Evolutionary conservation across 441 rosid genomes (phyloP), one percentile per base, ranked within the genome.

Genomic region (Aquilaria agallochum): DNA sequence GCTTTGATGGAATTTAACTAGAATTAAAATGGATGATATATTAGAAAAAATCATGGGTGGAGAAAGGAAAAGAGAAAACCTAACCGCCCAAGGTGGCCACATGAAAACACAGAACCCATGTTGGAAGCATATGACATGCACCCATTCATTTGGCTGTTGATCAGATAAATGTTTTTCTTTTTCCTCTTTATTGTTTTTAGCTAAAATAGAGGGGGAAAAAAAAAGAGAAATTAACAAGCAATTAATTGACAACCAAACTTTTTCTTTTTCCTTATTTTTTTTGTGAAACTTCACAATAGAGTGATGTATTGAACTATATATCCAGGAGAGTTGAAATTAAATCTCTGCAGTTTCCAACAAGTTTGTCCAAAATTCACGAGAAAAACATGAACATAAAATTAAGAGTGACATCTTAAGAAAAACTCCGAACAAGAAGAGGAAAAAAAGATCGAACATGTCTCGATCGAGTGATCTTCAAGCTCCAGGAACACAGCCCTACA

Each of bases 121-220:
- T 55, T 49, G 50, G 61, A 60, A 56, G 49, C 50, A 62, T 5
- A 31, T 62, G 66, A 62, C 3, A 31, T 62, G 66, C n/a, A 62
- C 31, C 46, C 46, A 63, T 63, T 54, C 46, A 55, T 54, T 63
- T 31, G 67, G 60, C 32, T 63, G 36, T 13, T 31, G 33, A 31
- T 31, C 36, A 36, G 5, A 36, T 36, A 8, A 36, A 4, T 36
- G 5, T 8, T 36, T 36, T 36, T 36, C 42, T 8, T 2, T 36
- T 4, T 11, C 20, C 27, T 15, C 34, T 61, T 61, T 36, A 33
- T 50, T 45, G 34, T 48, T 32, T 61, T 61, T 50, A 50, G 20
- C 27, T 15, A 36, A 55, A 63, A 6, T 53, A 44, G 32, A 54
- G 32, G 15, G 15, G 15, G 31, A 54, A 32, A 54, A 50, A 59